Conservation (phyloP, 2,329 filamentous ascomycete genomes). For the Stagonosporopsis cucurbitacearum region DNA sequence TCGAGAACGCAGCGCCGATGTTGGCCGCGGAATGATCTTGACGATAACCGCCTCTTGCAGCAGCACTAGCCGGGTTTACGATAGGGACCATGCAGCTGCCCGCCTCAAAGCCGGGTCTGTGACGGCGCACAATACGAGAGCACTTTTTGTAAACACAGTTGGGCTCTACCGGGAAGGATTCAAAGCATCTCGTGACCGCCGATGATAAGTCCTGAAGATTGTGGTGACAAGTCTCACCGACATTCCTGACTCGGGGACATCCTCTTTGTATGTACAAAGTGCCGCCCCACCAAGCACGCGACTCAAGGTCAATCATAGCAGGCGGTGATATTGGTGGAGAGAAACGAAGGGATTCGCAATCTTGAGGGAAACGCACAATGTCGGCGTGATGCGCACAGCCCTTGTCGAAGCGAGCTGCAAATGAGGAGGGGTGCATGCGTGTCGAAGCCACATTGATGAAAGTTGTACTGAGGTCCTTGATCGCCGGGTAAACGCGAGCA, state of each 20-base stretch:
- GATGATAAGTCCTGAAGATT: slow-evolving; percentile 8
- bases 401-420: slow-evolving; percentile 35
- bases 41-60: slow-evolving; percentile 25
- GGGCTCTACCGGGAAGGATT: slow-evolving; percentile 7
- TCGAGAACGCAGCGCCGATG: slow-evolving; percentile 23
- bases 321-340: slow-evolving; percentile 36
- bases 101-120: slow-evolving; percentile 18
- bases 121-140: slow-evolving; percentile 6
- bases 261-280: slow-evolving; percentile 8
- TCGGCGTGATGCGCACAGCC: slow-evolving; percentile 31
- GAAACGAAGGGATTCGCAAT: slow-evolving; percentile 14
- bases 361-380: slow-evolving; percentile 23
- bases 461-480: slow-evolving; percentile 16
- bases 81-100: slow-evolving; percentile 17
- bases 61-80: slow-evolving; percentile 19
- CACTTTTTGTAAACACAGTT: slow-evolving; percentile 3
- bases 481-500: slow-evolving; percentile 23
- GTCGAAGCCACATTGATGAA: slow-evolving; percentile 25
- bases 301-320: slow-evolving; percentile 24
- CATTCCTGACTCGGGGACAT: slow-evolving; percentile 37
- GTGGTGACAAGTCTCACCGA: slow-evolving; percentile 35
- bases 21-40: slow-evolving; percentile 20
- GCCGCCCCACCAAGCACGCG: slow-evolving; percentile 26
- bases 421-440: slow-evolving; percentile 23
- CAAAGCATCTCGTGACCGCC: slow-evolving; percentile 12